Base-by-base conservation (phyloP, 2,329 filamentous ascomycete species). In the Stagonosporopsis tanaceti region DNA sequence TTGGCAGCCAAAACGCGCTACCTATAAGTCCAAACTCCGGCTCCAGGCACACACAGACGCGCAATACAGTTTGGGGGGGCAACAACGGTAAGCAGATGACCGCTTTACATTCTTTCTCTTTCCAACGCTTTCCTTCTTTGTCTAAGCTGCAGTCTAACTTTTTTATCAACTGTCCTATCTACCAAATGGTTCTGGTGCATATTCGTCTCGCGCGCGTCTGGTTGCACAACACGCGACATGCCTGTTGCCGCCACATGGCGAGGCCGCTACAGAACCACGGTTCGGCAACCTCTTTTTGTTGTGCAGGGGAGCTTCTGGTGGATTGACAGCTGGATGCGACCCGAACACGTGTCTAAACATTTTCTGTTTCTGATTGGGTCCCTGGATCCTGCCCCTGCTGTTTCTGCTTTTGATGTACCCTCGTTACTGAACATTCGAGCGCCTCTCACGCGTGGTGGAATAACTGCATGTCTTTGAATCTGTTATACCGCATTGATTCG, bases 11-110 rank as follows among this genome's bases (percentile, higher is more conserved):
- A 27, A 38, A 45, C 60, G 56, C 60, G 51, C 60, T 67, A 68
- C 64, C 58, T 67, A 69, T 65, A 66, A 63, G 61, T 50, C 47
- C 50, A 53, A 51, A 39, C 37, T 50, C 60, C 40, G 50, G 47
- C 59, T 62, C 62, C 66, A 74, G 70, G 71, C 70, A 73, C 53
- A 67, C 66, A 50, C 59, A 59, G 69, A 73, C 71, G 68, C 71
- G 71, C 68, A 73, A 72, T 39, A 60, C 69, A 28, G 30, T 32
- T 47, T 47, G 44, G 46, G 32, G 44, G 44, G 39, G 44, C 44
- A 48, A 53, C 32, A 40, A 42, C 44, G 27, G 54, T 57, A 57
- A 57, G 54, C 54, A 57, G 5, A 17, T 25, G 8, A 27, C 24
- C 27, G 15, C 9, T 35, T n/a, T 34, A 40, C 34, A 17, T 51